phyloP scores from a whole-genome alignment of 805 yeast genomes.

The Komagataella mondaviorum region DNA sequence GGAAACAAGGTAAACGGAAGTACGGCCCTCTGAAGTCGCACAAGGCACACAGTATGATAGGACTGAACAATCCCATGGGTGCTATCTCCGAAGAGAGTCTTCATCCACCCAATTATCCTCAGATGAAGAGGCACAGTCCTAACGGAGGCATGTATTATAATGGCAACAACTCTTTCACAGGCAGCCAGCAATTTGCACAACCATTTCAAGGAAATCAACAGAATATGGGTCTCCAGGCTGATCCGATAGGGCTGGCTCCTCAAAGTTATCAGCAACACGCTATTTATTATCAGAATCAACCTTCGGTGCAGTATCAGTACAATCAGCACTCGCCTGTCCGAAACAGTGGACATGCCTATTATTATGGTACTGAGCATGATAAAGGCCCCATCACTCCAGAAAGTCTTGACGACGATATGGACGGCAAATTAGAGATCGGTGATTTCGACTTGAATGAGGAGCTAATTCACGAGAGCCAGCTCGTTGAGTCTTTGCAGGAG shows the following conservation, averaged over 20 bases:
- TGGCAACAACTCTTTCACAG: slow-evolving; percentile 1
- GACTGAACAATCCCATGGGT: slow-evolving; percentile 1
- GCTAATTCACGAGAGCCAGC: background rate
- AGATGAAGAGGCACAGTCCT: background rate
- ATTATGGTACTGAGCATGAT: background rate
- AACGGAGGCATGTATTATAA: background rate
- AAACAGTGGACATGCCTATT: background rate
- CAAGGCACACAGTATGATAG: background rate
- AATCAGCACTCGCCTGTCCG: background rate
- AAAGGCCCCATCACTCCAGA: slow-evolving; percentile 10
- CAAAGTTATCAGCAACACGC: slow-evolving; percentile 3
- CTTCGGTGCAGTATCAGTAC: background rate
- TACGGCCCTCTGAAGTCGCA: background rate
- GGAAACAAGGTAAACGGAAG: background rate
- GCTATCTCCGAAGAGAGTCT: background rate
- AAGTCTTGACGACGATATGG: slow-evolving; percentile 3
- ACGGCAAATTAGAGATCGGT: background rate
- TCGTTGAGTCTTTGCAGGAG: background rate
- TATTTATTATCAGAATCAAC: slow-evolving; percentile 3
- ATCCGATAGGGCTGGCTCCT: background rate
- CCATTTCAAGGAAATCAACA: background rate
- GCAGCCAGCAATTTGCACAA: background rate
- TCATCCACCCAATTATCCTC: background rate
- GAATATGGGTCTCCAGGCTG: background rate
- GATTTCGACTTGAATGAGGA: background rate